phyloP scores from a whole-genome alignment of 2,329 filamentous ascomycete genomes.

The Metarhizium guizhouense region DNA sequence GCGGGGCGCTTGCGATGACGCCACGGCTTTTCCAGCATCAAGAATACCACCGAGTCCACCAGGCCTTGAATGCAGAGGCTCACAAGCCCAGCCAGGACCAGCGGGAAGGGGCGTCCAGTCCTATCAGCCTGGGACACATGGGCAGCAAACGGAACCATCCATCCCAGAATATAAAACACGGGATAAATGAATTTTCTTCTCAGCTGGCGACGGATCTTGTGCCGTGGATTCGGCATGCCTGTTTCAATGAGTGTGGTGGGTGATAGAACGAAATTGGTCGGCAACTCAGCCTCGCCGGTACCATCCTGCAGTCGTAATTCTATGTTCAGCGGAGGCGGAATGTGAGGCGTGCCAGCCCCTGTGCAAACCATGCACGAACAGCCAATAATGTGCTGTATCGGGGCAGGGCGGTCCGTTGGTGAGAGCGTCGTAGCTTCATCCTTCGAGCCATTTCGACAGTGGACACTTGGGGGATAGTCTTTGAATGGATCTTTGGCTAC shows the following conservation, averaged over 20 bases:
- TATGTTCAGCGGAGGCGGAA: background rate
- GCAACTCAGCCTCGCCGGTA: slow-evolving; percentile 10
- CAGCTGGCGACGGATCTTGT: slow-evolving; percentile 57
- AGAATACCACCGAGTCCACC: slow-evolving; percentile 61
- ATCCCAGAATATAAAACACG: slow-evolving; percentile 60
- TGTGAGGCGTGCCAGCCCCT: background rate
- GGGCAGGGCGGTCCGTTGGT: background rate
- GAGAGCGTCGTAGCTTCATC: background rate
- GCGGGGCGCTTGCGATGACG: slow-evolving; percentile 11
- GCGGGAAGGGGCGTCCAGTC: slow-evolving; percentile 39
- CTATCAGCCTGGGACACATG: slow-evolving; percentile 39
- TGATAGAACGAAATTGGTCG: slow-evolving; percentile 8
- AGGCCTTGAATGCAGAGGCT: slow-evolving; percentile 58
- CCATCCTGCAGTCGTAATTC: background rate
- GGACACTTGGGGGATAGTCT: background rate
- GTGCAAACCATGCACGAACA: background rate
- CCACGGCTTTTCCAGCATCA: slow-evolving; percentile 64
- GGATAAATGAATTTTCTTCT: slow-evolving; percentile 71
- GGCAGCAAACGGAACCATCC: slow-evolving; percentile 60
- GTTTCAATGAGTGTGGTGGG: slow-evolving; percentile 14
- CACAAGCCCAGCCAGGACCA: slow-evolving; percentile 46
- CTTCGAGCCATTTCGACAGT: background rate
- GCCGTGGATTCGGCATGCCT: slow-evolving; percentile 31
- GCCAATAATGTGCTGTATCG: background rate
- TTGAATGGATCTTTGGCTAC: background rate